Percentiles rank a stretch among this genome's conserved stretches.
Evolutionary conservation across 148 eudicot genomes (phyloP).

Genomic region (Rhododendron kiyosumense): DNA sequence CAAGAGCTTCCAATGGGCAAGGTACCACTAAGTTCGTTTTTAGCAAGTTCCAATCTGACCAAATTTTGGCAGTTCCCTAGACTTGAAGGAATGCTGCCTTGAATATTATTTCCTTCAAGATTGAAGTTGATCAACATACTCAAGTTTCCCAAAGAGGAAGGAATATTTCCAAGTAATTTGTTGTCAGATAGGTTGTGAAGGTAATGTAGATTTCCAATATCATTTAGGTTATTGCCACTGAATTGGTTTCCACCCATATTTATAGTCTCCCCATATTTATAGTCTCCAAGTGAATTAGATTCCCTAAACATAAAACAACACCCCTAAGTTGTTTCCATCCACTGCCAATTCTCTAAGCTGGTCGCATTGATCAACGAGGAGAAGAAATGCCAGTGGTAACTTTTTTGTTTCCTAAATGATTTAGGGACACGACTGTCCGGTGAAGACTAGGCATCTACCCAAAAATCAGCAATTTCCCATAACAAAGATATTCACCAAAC

Average conservation of each 20-base stretch:
- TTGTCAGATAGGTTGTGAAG: not conserved
- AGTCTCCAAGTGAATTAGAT: constrained; percentile 13
- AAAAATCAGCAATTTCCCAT: not conserved
- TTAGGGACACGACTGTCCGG: not conserved
- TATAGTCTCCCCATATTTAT: not conserved
- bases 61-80: constrained; percentile 26
- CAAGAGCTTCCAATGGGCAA: constrained; percentile 26
- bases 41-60: constrained; percentile 12
- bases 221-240: constrained; percentile 19
- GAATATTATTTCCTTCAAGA: constrained; percentile 11
- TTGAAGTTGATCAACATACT: not conserved
- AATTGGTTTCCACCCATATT: constrained; percentile 13
- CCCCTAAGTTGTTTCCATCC: constrained; percentile 18
- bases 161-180: constrained; percentile 23
- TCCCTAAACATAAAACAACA: not conserved
- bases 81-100: constrained; percentile 23
- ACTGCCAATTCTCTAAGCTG: constrained; percentile 3
- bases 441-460: not conserved
- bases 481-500: not conserved
- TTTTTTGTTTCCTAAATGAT: constrained; percentile 18
- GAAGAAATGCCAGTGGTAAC: constrained; percentile 17
- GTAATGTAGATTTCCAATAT: constrained; percentile 13
- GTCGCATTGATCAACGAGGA: constrained; percentile 24
- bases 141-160: constrained; percentile 21
- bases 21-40: constrained; percentile 24